Conservation (phyloP, 495 filamentous ascomycete species). For the Thermothielavioides terrestris region DNA sequence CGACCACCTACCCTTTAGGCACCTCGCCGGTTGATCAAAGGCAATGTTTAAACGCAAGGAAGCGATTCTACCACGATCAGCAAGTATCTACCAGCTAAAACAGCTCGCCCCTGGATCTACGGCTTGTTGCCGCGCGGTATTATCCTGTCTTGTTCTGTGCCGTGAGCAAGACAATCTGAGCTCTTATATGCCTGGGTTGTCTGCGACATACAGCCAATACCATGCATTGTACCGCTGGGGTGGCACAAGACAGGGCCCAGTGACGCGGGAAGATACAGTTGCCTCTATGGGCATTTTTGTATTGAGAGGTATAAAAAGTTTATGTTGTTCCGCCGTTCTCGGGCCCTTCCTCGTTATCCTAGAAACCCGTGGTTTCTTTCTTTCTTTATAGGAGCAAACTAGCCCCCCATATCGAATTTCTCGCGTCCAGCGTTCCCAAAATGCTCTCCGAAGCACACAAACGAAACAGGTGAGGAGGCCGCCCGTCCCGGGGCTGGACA, state of each 20-base stretch:
- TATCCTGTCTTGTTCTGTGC: not conserved
- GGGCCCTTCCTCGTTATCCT: not conserved
- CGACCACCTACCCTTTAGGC: too few species aligned
- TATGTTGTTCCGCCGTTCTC: not conserved
- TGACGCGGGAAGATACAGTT: constrained; percentile 4
- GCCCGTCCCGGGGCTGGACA: not conserved
- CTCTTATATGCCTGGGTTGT: not conserved
- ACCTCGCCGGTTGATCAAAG: too few species aligned
- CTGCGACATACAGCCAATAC: constrained; percentile 5
- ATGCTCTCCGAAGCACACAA: not conserved
- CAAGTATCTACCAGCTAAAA: too few species aligned
- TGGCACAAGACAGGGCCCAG: not conserved
- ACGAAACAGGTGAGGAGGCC: not conserved
- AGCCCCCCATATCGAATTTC: too few species aligned
- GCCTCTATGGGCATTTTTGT: not conserved
- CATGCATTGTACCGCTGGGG: not conserved
- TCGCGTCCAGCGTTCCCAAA: not conserved
- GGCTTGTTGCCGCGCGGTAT: not conserved
- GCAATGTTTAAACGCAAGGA: too few species aligned
- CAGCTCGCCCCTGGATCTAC: too few species aligned
- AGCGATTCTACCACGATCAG: too few species aligned
- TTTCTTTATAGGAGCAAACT: not conserved
- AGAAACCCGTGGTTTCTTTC: too few species aligned
- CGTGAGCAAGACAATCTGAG: not conserved
- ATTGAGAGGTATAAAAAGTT: not conserved